Evolutionary conservation across 805 yeast species (phyloP).

Genomic region (Saturnispora quitensis): DNA sequence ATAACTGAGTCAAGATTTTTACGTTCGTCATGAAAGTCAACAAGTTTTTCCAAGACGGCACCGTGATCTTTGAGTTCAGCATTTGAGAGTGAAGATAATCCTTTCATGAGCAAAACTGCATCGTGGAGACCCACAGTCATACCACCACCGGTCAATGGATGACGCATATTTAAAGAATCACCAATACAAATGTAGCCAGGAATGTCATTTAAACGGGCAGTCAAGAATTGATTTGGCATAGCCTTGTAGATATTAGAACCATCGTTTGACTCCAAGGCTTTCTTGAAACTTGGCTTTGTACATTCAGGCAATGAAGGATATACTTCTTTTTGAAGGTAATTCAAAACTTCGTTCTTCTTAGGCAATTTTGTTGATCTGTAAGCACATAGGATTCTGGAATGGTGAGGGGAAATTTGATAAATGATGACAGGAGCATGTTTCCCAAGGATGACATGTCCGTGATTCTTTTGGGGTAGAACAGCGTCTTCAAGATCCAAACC

Average conservation of each 20-base stretch:
- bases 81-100: conserved; percentile 47
- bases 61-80: conserved; percentile 51
- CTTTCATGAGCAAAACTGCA: conserved; percentile 55
- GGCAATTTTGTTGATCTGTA: conserved; percentile 70
- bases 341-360: conserved; percentile 41
- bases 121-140: conserved; percentile 97
- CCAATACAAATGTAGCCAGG: conserved; percentile 81
- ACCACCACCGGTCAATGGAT: conserved; percentile 98
- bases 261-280: conserved; percentile 40
- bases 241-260: conserved; percentile 50
- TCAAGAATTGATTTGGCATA: conserved; percentile 90
- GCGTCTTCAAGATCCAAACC: conserved; percentile 75
- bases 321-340: conserved; percentile 53
- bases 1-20: conserved; percentile 75
- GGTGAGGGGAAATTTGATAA: conserved; percentile 76
- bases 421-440: conserved; percentile 79
- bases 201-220: conserved; percentile 62
- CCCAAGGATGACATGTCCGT: conserved; percentile 89
- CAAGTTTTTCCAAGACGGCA: conserved; percentile 45
- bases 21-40: conserved; percentile 67
- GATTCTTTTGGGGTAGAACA: conserved; percentile 58
- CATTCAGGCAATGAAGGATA: conserved; percentile 58
- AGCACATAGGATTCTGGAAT: conserved; percentile 86
- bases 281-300: conserved; percentile 56
- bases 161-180: conserved; percentile 95